A percentile compares a stretch with the other conserved stretches of the same genome.
Conservation (phyloP, 768 basidiomycete genomes). For the Boletus barrowsii region DNA sequence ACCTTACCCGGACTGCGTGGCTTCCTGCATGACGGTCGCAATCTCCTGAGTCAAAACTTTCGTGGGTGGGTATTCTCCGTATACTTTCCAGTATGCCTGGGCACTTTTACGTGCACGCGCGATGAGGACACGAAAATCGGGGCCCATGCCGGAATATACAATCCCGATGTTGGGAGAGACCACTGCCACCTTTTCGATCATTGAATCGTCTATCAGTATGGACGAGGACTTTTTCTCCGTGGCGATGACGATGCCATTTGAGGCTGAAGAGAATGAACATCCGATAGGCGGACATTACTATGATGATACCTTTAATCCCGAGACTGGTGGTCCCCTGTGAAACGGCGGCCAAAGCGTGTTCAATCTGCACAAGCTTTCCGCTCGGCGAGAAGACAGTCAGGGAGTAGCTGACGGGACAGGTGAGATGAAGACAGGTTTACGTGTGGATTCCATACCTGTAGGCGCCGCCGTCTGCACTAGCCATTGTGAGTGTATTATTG, state of each 20-base stretch:
- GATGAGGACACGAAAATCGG: constrained; percentile 94
- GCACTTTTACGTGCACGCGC: constrained; percentile 95
- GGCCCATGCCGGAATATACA: constrained; percentile 99
- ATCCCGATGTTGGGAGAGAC: constrained; percentile 99
- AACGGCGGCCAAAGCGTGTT: constrained; percentile 97
- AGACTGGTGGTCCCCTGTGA: constrained; percentile 94
- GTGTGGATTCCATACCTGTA: constrained; percentile 51
- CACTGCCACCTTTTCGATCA: constrained; percentile 95
- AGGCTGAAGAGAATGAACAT: constrained; percentile 53
- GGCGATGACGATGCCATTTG: constrained; percentile 98
- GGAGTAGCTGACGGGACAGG: constrained; percentile 69
- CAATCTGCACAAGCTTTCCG: constrained; percentile 98
- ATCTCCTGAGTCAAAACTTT: constrained; percentile 96
- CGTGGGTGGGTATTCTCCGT: constrained; percentile 97
- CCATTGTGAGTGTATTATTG: constrained; percentile 46
- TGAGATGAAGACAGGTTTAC: constrained; percentile 22
- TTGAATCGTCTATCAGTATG: constrained; percentile 94
- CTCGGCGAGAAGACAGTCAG: constrained; percentile 99
- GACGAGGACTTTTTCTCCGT: constrained; percentile 99
- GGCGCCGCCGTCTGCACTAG: constrained; percentile 77
- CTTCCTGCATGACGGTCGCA: constrained; percentile 97
- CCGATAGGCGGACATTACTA: constrained; percentile 25
- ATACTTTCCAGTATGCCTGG: constrained; percentile 99
- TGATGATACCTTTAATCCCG: constrained; percentile 86
- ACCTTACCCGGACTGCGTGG: constrained; percentile 94